phyloP scores from a whole-genome alignment of 768 basidiomycete genomes.

The Mycena rosella region DNA sequence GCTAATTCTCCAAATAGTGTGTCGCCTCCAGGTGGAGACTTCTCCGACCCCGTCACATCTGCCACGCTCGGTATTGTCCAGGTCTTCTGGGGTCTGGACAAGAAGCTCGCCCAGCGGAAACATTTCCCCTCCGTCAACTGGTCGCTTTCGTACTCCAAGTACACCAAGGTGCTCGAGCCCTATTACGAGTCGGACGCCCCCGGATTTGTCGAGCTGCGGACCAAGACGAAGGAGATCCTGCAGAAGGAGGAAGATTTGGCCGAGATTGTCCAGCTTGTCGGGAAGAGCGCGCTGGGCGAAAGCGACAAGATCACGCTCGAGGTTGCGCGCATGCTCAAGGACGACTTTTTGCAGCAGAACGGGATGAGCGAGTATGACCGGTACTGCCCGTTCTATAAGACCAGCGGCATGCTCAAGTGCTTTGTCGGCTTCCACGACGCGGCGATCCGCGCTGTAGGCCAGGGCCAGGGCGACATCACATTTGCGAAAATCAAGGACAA shows the following conservation, averaged over 20 bases:
- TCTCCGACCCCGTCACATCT: constrained; percentile 98
- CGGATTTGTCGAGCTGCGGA: constrained; percentile 95
- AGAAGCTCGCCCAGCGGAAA: constrained; percentile 98
- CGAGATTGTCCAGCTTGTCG: constrained; percentile 99
- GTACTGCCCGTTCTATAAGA: constrained; percentile 99
- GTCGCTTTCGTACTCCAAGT: constrained; percentile 99
- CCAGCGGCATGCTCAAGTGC: constrained; percentile 93
- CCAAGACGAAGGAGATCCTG: constrained; percentile 94
- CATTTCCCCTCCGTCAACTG: constrained; percentile 99
- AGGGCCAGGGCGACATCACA: constrained; percentile 83
- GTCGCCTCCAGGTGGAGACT: constrained; percentile 98
- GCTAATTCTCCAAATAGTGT: constrained; percentile 69
- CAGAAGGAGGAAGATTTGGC: constrained; percentile 99
- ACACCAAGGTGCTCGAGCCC: constrained; percentile 92
- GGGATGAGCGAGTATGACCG: constrained; percentile 99
- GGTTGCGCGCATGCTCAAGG: constrained; percentile 97
- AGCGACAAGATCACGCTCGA: constrained; percentile 98
- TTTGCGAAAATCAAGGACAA: constrained; percentile 91
- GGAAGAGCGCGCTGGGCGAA: constrained; percentile 97
- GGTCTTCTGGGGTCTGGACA: constrained; percentile 99
- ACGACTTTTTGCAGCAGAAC: constrained; percentile 97
- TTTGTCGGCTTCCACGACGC: constrained; percentile 94
- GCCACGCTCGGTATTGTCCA: constrained; percentile 99
- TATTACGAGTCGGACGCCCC: constrained; percentile 93
- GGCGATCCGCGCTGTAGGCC: constrained; percentile 87